Evolutionary conservation across 352 stramenopile genomes (phyloP).

Genomic region (Aphanomyces invadans): DNA sequence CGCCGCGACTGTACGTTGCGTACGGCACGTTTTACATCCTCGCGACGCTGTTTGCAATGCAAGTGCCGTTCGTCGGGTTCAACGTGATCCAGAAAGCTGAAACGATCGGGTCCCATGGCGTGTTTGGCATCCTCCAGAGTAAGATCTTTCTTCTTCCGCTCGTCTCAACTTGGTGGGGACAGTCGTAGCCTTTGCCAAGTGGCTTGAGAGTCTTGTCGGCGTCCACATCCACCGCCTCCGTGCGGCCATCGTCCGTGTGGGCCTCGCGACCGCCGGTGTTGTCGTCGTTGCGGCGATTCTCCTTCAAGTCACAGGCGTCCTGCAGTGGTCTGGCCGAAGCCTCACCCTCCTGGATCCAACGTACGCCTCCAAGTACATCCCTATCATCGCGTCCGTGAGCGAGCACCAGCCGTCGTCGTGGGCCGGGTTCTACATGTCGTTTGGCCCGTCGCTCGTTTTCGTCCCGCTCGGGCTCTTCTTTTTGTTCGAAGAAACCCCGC

Average conservation of each 20-base stretch:
- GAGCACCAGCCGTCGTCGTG: slow-evolving; percentile 92
- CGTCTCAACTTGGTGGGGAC: no score
- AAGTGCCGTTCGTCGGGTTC: slow-evolving; percentile 98
- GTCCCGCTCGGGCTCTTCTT: slow-evolving; percentile 86
- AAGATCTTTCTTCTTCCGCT: slow-evolving; percentile 4
- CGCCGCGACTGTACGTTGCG: slow-evolving; percentile 89
- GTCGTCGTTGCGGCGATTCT: slow-evolving; percentile 34
- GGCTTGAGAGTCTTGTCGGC: slow-evolving; percentile 29
- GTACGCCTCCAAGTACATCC: slow-evolving; percentile 92
- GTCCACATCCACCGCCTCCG: neutral
- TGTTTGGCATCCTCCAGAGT: slow-evolving; percentile 91
- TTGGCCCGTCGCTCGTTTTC: slow-evolving; percentile 83
- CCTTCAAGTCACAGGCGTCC: slow-evolving; percentile 58
- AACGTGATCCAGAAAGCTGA: slow-evolving; percentile 88
- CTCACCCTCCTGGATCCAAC: slow-evolving; percentile 89
- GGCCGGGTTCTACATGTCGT: slow-evolving; percentile 88
- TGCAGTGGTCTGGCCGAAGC: slow-evolving; percentile 88
- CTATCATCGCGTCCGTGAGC: slow-evolving; percentile 91
- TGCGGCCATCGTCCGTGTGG: slow-evolving; percentile 30
- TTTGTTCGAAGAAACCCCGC: slow-evolving; percentile 50
- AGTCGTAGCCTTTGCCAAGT: slow-evolving; percentile 53
- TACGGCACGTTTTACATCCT: slow-evolving; percentile 98
- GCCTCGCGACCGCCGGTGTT: slow-evolving; percentile 33
- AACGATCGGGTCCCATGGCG: slow-evolving; percentile 61
- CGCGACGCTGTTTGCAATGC: slow-evolving; percentile 92